Evolutionary conservation across 768 basidiomycete genomes (phyloP), one percentile per base, ranked within the genome.

Genomic region (Xerocomus spinulosus): DNA sequence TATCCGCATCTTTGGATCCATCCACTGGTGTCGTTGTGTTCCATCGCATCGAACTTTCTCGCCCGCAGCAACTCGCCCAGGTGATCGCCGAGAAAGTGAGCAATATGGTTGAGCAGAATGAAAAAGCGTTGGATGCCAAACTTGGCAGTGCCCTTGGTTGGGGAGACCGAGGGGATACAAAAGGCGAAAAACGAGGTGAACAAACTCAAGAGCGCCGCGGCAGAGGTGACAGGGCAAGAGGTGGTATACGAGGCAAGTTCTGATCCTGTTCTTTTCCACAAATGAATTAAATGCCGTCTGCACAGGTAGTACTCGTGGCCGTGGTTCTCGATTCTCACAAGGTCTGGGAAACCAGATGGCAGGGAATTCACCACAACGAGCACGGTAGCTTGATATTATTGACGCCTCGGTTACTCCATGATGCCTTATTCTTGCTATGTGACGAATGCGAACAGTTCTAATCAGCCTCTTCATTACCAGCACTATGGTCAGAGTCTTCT

Each of bases 1-100:
- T 99, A 10, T 76, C 87, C 1, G 96, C 95, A 3, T 94, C 93
- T 14, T 75, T 98, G 46, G 96, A 98, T 66, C 92, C 90, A 63
- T 85, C 90, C 15, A 84, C 84, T 20, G 86, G 83, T 30, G 92
- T 95, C 35, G 79, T 99, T 47, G 84, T 95, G 38, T 93, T 98
- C 76, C 92, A 98, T 63, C 84, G 92, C 47, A 80, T 92, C 48
- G 94, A 97, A 57, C 77, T 89, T 30, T 83, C 87, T 14, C 86
- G 90, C 38, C 75, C 86, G 4, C 96, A 99, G 67, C 87, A 92
- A 64, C 74, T 97, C n/a, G 85, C 91, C 2, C 87, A 87, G 60
- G 79, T 81, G 33, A 78, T 99, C 35, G 87, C 95, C 6, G 94
- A 98, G 58, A 90, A 91, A 68, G 78, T 94, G 17, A 82, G 78